Evolutionary conservation across 1,284 basidiomycete species (phyloP).

Genomic region (Prillingera fragicola): DNA sequence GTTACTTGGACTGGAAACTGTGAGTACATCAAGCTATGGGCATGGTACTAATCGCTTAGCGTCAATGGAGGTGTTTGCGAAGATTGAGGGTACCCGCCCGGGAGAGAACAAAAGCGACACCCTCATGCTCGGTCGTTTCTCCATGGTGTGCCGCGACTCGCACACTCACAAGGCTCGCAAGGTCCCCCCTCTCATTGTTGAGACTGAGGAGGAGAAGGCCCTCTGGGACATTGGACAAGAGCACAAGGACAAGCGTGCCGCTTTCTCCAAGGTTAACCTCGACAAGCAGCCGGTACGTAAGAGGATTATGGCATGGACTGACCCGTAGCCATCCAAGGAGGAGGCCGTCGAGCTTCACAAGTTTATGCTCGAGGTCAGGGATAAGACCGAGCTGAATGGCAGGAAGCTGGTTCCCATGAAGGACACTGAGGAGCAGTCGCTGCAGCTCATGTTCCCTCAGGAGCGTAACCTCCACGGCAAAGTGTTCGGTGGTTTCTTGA

Average conservation of each 20-base stretch:
- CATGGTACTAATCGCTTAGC: too few relatives aligned
- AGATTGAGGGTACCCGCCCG: constrained; percentile 62
- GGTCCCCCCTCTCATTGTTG: constrained; percentile 61
- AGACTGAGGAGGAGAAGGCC: constrained; percentile 59
- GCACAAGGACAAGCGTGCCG: constrained; percentile 57
- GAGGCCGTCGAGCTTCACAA: constrained; percentile 65
- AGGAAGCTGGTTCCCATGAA: constrained; percentile 41
- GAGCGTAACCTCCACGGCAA: constrained; percentile 78
- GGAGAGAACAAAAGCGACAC: constrained; percentile 56
- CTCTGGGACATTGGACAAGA: constrained; percentile 63
- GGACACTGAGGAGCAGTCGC: constrained; percentile 40
- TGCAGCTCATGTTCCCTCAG: constrained; percentile 70
- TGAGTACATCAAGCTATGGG: too few relatives aligned
- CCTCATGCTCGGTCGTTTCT: constrained; percentile 56
- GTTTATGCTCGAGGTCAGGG: constrained; percentile 58
- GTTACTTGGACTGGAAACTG: constrained; percentile 70
- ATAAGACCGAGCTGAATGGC: constrained; percentile 26
- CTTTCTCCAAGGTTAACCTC: constrained; percentile 56
- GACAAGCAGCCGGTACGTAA: constrained; percentile 56
- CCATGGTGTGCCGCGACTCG: constrained; percentile 75
- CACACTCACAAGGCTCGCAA: constrained; percentile 59
- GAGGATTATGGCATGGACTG: not conserved
- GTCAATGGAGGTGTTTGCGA: constrained; percentile 75
- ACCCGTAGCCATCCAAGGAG: constrained; percentile 54
- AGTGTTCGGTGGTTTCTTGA: constrained; percentile 65